Base-by-base conservation (phyloP, 352 stramenopile genomes). In the Globisporangium heterothallicum region DNA sequence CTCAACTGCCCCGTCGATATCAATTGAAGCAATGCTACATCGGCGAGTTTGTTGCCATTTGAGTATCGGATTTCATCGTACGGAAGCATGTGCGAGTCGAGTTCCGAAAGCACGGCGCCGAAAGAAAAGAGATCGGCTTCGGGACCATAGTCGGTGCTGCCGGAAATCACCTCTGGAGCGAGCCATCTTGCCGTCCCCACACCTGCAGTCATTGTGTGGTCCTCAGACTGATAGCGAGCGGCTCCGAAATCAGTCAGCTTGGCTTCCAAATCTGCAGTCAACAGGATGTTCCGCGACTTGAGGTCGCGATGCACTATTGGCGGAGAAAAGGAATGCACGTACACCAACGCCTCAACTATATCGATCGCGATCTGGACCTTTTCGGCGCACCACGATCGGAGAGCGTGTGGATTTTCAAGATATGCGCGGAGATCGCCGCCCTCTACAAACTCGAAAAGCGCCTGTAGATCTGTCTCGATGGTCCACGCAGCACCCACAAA, bases 181-280 rank as follows among this genome's bases (percentile, higher is more conserved):
- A 85, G 49, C 78, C 78, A 88, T 1, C 61, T 59, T 6, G 66
- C 53, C 0, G 78, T 86, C 0, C 78, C 78, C 0, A 84, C 65
- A 0, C 63, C 63, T 1, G 56, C 43, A 10, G 72, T 88, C 77
- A 86, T 86, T 4, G 68, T 81, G 21, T 70, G 64, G 3, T 75
- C 45, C 18, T 61, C 49, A 2, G 64, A 74, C 14, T 68, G 59
- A 40, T 68, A 74, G 2, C 73, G 58, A 18, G 77, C 73, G 13
- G 64, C 59, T 1, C 74, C 78, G 61, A 88, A 88, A 58, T 86
- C 78, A 0, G 70, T 74, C 34, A 88, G 49, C 46, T 88, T 86
- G 24, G 72, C 68, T 0, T 58, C 22, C 48, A 50, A 6, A 16
- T 16, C 5, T 18, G 56, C 61, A 48, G 58, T 65, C 19, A 82